Evolutionary conservation across 768 basidiomycete genomes (phyloP).

Genomic region (Lactarius deliciosus): DNA sequence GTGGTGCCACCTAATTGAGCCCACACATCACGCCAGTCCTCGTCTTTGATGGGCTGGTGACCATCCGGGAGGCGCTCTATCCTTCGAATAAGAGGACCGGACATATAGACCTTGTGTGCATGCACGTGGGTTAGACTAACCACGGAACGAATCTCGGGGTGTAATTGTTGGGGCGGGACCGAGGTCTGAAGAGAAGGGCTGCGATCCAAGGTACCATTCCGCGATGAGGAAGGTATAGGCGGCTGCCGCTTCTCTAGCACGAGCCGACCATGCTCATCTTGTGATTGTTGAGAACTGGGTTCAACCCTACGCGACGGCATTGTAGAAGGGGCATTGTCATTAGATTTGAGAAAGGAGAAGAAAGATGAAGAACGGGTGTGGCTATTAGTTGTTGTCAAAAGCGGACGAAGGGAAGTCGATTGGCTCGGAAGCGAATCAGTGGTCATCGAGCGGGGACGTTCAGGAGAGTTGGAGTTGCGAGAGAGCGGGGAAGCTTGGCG

Average conservation of each 20-base stretch:
- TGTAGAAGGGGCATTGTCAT: slow-evolving; percentile 33
- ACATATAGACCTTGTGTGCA: slow-evolving; percentile 84
- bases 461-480: slow-evolving; percentile 29
- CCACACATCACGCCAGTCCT: slow-evolving; percentile 84
- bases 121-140: slow-evolving; percentile 73
- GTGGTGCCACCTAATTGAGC: slow-evolving; percentile 88
- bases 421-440: slow-evolving; percentile 5
- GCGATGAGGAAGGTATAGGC: background rate
- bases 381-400: slow-evolving; percentile 31
- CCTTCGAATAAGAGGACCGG: slow-evolving; percentile 74
- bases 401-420: slow-evolving; percentile 20
- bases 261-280: slow-evolving; percentile 24
- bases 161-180: slow-evolving; percentile 45
- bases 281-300: slow-evolving; percentile 7
- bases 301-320: slow-evolving; percentile 20
- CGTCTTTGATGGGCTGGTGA: slow-evolving; percentile 64
- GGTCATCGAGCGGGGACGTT: slow-evolving; percentile 26
- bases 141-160: slow-evolving; percentile 81
- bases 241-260: background rate
- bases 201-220: slow-evolving; percentile 9
- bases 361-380: slow-evolving; percentile 63
- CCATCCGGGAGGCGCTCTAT: slow-evolving; percentile 81
- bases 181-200: slow-evolving; percentile 8
- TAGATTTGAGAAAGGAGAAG: slow-evolving; percentile 56
- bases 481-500: slow-evolving; percentile 34